These are phyloP conservation scores for Lobulomyces angularis DNA, from an alignment of 192 early-diverging fungal species.

Conservation along the genomic window DNA sequence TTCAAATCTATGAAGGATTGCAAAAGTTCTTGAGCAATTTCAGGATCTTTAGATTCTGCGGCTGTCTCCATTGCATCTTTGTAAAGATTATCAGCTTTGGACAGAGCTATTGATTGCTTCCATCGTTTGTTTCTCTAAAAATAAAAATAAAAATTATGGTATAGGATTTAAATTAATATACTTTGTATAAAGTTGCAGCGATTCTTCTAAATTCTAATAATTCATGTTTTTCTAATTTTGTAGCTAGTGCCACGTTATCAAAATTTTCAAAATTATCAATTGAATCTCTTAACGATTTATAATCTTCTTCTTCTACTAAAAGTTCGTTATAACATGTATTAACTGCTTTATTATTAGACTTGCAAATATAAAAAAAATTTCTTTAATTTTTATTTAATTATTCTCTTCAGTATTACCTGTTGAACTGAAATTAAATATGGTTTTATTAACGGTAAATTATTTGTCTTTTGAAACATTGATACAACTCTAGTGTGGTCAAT, in stretches of 20 bases:
- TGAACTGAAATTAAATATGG: conserved; percentile 93
- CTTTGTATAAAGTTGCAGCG: conserved; percentile 87
- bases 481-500: conserved; percentile 97
- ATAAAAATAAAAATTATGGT: not conserved
- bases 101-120: conserved; percentile 85
- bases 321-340: conserved; percentile 94
- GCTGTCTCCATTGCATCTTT: conserved; percentile 99
- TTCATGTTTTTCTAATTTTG: conserved; percentile 89
- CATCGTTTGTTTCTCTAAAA: conserved; percentile 78
- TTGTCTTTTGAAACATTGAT: conserved; percentile 93
- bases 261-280: conserved; percentile 92
- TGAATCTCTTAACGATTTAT: conserved; percentile 79
- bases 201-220: conserved; percentile 96
- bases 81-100: conserved; percentile 93
- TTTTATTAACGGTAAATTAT: conserved; percentile 95
- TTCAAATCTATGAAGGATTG: conserved; percentile 89
- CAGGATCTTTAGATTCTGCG: conserved; percentile 71
- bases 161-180: no score
- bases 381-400: not conserved
- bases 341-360: conserved; percentile 85
- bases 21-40: conserved; percentile 88
- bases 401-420: conserved; percentile 21
- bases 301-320: conserved; percentile 97
- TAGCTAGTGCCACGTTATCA: conserved; percentile 82
- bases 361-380: conserved; percentile 9